Base-by-base conservation (phyloP, 345 rosid genomes). In the Populus deltoides region DNA sequence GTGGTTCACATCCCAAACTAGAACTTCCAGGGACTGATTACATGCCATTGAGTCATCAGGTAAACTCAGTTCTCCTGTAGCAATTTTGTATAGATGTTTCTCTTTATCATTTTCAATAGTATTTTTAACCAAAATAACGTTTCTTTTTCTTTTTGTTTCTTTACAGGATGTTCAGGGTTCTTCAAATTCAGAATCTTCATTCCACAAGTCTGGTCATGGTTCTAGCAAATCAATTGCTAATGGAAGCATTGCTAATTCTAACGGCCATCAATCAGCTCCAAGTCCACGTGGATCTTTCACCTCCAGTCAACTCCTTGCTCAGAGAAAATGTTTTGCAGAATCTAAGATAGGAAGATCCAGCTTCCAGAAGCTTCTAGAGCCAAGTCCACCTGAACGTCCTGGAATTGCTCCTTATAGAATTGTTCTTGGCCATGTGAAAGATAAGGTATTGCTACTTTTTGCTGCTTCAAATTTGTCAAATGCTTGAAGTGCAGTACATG, bases 301-400 rank as follows among this genome's bases (percentile, higher is more conserved):
- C 71, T 86, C 91, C 41, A 63, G 78, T 80, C 93, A 90, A 53
- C 89, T 93, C 59, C 80, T 86, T 75, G 88, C 87, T 24, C 99
- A 93, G 76, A 87, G 92, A 83, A 93, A 93, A 87, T 77, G 90
- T 20, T 92, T 88, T 79, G 89, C 93, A 8, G 98, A 96, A 75
- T 87, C 98, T 71, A 87, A 89, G 70, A 82, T 91, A 59, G 99
- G 97, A 80, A 88, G 92, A 84, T 88, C 93, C 73, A 93, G 97
- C 86, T 93, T 96, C 85, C 99, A 90, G 75, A 96, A 92, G 85
- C 97, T 96, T 85, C 87, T 96, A 73, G 99, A 96, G 83, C 99
- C 99, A 81, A 91, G 93, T 70, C 90, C 81, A 67, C 90, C 97
- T 81, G 84, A 87, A 83, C 93, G 74, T 71, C 91, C 99, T 57